Evolutionary conservation across 352 stramenopile genomes (phyloP).

Genomic region (Globisporangium spinosum): DNA sequence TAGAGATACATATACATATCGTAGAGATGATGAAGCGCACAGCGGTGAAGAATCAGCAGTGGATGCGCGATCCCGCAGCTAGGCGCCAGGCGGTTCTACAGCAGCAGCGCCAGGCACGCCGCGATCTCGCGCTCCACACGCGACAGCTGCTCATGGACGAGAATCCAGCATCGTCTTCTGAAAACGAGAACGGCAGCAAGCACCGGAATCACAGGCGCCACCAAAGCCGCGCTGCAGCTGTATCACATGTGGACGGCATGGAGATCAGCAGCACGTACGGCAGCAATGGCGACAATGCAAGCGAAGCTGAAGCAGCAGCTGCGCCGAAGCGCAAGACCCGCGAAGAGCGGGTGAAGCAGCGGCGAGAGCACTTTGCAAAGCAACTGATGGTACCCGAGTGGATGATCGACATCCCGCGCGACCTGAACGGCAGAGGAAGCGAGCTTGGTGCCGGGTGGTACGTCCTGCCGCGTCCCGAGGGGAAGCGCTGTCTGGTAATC

Average conservation of each 20-base stretch:
- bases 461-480: conserved; percentile 88
- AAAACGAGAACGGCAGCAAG: conserved; percentile 20
- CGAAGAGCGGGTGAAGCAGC: conserved; percentile 73
- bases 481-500: conserved; percentile 88
- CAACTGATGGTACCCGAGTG: conserved; percentile 90
- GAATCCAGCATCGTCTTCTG: conserved; percentile 23
- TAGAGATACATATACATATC: not conserved
- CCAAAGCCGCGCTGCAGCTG: not conserved
- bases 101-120: conserved; percentile 68
- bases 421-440: conserved; percentile 80
- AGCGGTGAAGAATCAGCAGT: conserved; percentile 63
- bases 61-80: conserved; percentile 52
- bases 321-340: conserved; percentile 54
- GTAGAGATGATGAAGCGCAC: conserved; percentile 35
- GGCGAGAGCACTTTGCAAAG: conserved; percentile 67
- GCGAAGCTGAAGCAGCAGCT: conserved; percentile 34
- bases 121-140: conserved; percentile 78
- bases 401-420: conserved; percentile 81
- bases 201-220: conserved; percentile 16
- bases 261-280: conserved; percentile 21
- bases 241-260: conserved; percentile 22
- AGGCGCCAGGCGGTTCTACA: conserved; percentile 55
- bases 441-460: conserved; percentile 82
- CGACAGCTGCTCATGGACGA: conserved; percentile 48
- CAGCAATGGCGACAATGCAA: not conserved